A percentile compares a stretch with the other conserved stretches of the same genome.
Evolutionary conservation across 2,329 filamentous ascomycete species (phyloP).

Genomic region (Exophiala dermatitidis): DNA sequence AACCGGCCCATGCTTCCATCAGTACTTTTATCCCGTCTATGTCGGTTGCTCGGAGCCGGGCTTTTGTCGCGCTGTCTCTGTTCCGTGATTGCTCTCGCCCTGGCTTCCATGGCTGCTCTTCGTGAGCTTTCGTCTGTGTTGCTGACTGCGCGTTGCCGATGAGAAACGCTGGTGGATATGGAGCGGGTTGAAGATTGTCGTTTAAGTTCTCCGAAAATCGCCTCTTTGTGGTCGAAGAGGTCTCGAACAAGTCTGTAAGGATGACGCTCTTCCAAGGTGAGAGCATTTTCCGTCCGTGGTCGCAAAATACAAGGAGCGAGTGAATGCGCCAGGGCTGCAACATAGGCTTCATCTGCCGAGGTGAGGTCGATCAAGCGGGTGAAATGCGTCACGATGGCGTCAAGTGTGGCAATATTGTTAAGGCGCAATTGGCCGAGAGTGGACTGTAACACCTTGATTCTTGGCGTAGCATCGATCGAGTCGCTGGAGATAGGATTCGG

Average conservation of each 20-base stretch:
- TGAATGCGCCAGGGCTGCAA: conserved; percentile 63
- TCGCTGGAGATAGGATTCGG: conserved; percentile 51
- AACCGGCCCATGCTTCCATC: conserved; percentile 43
- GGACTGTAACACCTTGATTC: conserved; percentile 86
- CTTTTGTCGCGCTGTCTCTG: conserved; percentile 67
- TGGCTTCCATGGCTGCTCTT: conserved; percentile 87
- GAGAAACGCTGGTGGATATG: conserved; percentile 15
- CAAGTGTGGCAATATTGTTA: conserved; percentile 96
- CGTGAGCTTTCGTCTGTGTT: conserved; percentile 90
- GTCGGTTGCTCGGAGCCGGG: conserved; percentile 49
- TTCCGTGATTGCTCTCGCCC: conserved; percentile 70
- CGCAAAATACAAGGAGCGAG: conserved; percentile 83
- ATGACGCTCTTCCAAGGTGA: conserved; percentile 94
- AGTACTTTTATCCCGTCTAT: conserved; percentile 74
- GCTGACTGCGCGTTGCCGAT: conserved; percentile 52
- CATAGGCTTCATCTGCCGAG: conserved; percentile 83
- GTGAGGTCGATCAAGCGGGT: conserved; percentile 93
- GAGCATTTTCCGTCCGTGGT: conserved; percentile 75
- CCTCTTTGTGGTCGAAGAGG: conserved; percentile 85
- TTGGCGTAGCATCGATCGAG: conserved; percentile 32
- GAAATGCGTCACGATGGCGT: conserved; percentile 97
- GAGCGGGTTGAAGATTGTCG: conserved; percentile 46
- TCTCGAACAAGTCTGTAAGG: conserved; percentile 85
- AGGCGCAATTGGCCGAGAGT: conserved; percentile 90
- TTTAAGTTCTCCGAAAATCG: conserved; percentile 93